Base-by-base conservation (phyloP, 257 asterid genomes). In the Nicotiana noctiflora region DNA sequence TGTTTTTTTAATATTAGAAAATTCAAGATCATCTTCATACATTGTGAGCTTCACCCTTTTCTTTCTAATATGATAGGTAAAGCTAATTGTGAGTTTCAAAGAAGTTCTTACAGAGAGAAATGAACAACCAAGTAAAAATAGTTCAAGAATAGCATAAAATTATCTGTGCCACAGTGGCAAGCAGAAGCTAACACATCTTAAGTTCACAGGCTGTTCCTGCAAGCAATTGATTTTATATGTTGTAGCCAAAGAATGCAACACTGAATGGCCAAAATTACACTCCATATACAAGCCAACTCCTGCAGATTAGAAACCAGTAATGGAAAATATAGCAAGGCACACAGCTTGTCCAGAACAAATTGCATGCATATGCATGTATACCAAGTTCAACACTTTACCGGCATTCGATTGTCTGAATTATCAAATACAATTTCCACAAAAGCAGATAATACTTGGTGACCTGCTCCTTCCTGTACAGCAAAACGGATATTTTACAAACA, bases 401-500 rank as follows among this genome's bases (percentile, higher is more conserved):
- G 99, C 74, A 96, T 88, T 34, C 98, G 97, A 81, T 96, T 96
- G 90, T 96, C 99, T 31, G 96, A 87, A 91, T 96, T 96, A 84
- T 94, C 97, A 80, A 96, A 96, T 79, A 96, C 97, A 75, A 96
- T 96, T 94, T 96, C 99, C 85, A 94, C 99, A 90, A 96, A 96
- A 21, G 99, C 99, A 70, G 98, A 92, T 84, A 90, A 79, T 81
- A 96, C 90, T 82, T 91, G 98, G 86, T 93, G 98, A 34, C 99
- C 99, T 29, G 97, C 95, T 82, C 99, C 99, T 92, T 96, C 99
- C 99, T 96, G 91, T 40, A 52, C 75, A 79, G 62, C 15, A 83
- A 68, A 55, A 62, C 60, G 8, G 19, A 59, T 60, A 6, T 6
- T 8, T 76, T 27, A 52, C n/a, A 40, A 56, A 76, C 17, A 63